These are phyloP conservation scores for Cyclaneusma minus DNA, from an alignment of 2,329 filamentous ascomycete species.

Conservation along the genomic window DNA sequence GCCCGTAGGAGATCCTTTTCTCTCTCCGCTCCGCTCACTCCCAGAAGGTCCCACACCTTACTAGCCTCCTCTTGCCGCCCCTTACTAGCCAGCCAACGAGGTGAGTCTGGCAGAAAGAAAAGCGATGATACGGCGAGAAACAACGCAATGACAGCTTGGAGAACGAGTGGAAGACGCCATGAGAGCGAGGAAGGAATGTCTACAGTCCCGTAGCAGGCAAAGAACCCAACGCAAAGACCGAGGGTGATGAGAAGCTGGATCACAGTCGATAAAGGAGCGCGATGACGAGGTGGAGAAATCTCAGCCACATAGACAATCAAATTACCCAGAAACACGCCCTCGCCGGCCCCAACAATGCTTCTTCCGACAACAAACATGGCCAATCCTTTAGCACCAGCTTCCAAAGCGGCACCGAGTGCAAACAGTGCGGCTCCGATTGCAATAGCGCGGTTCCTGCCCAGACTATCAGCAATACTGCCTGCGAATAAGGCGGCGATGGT, in stretches of 20 bases:
- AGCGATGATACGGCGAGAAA: constrained; percentile 22
- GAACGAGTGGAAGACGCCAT: constrained; percentile 39
- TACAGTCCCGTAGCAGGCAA: constrained; percentile 40
- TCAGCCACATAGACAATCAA: constrained; percentile 44
- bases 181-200: constrained; percentile 29
- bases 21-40: constrained; percentile 10
- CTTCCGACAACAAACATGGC: constrained; percentile 39
- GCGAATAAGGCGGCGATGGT: constrained; percentile 40
- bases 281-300: constrained; percentile 33
- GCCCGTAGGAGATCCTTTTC: constrained; percentile 7
- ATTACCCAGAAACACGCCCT: constrained; percentile 42
- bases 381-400: constrained; percentile 30
- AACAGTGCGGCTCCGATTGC: constrained; percentile 35
- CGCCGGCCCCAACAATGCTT: constrained; percentile 38
- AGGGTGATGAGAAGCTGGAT: constrained; percentile 35
- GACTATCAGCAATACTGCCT: constrained; percentile 33
- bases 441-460: constrained; percentile 33
- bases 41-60: constrained; percentile 18
- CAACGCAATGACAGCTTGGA: constrained; percentile 27
- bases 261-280: constrained; percentile 34
- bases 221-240: constrained; percentile 39
- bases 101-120: constrained; percentile 35
- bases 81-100: constrained; percentile 37
- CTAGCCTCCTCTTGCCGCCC: constrained; percentile 30
- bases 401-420: constrained; percentile 33